These are phyloP conservation scores for Microdochium bolleyi DNA, from an alignment of 2,329 filamentous ascomycete genomes.

Conservation along the genomic window DNA sequence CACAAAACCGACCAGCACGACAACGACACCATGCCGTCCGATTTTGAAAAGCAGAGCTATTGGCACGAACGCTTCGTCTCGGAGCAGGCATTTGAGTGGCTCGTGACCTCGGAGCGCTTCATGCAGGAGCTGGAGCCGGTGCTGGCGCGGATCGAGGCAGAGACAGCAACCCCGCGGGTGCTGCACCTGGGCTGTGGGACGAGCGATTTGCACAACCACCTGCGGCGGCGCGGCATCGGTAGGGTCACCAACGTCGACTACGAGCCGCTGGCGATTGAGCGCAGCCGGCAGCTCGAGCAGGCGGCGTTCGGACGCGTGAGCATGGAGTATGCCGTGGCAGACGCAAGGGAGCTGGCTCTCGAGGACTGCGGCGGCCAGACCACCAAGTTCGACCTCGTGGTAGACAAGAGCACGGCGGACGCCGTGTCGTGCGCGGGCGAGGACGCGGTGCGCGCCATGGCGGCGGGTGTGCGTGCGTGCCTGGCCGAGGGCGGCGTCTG, in stretches of 20 bases:
- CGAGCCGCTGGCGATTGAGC: constrained; percentile 36
- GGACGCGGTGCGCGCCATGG: constrained; percentile 28
- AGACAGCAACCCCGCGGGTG: constrained; percentile 19
- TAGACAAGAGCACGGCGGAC: constrained; percentile 43
- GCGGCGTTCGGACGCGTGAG: constrained; percentile 32
- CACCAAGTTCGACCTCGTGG: constrained; percentile 28
- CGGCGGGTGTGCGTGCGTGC: constrained; percentile 21
- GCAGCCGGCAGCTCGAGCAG: constrained; percentile 30
- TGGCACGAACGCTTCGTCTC: constrained; percentile 37
- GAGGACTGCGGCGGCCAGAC: constrained; percentile 2
- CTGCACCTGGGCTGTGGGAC: constrained; percentile 41
- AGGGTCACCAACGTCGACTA: constrained; percentile 41
- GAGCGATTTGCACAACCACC: constrained; percentile 38
- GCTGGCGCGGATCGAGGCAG: constrained; percentile 16
- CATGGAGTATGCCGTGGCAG: constrained; percentile 34
- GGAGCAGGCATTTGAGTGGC: constrained; percentile 40
- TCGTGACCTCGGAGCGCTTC: constrained; percentile 31
- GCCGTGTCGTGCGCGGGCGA: constrained; percentile 37
- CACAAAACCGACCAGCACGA: background rate
- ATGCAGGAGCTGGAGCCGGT: constrained; percentile 28
- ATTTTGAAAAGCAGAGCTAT: constrained; percentile 41
- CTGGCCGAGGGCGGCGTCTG: constrained; percentile 30
- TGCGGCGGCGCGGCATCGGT: constrained; percentile 31
- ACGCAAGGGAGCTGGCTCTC: constrained; percentile 29
- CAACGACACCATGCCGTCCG: constrained; percentile 12